Conservation (phyloP, 441 rosid species). For the Biscutella laevigata region DNA sequence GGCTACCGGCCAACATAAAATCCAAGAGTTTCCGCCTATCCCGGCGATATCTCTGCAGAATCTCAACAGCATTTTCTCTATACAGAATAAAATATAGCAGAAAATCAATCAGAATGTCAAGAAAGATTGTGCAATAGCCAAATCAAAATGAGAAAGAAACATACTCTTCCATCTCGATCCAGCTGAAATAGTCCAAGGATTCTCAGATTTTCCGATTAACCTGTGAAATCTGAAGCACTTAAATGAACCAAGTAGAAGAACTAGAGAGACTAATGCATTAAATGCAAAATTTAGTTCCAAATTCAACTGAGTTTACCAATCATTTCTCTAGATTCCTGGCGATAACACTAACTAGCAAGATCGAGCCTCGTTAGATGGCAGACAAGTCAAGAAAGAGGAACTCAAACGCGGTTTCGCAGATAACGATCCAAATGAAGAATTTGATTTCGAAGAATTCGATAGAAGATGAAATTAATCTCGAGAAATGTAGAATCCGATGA, state of each 20-base stretch:
- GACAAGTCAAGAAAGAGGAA: too few relatives aligned
- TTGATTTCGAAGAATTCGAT: neutral
- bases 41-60: constrained; percentile 78
- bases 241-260: constrained; percentile 3
- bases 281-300: neutral
- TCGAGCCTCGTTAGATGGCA: constrained; percentile 9
- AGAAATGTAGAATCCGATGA: neutral
- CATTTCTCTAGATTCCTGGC: constrained; percentile 9
- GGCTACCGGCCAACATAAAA: constrained; percentile 72
- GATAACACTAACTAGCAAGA: constrained; percentile 11
- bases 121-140: neutral
- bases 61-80: constrained; percentile 70
- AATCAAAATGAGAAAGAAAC: neutral
- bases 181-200: constrained; percentile 4
- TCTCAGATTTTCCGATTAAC: constrained; percentile 15
- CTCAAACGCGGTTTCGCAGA: too few relatives aligned
- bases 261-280: neutral
- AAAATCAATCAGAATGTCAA: neutral
- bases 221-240: constrained; percentile 8
- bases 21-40: constrained; percentile 76
- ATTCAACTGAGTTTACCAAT: neutral
- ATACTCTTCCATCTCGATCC: constrained; percentile 30
- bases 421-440: neutral
- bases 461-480: constrained; percentile 1
- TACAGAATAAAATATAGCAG: neutral